phyloP scores from a whole-genome alignment of 768 basidiomycete genomes.

The Mrakia blollopis region DNA sequence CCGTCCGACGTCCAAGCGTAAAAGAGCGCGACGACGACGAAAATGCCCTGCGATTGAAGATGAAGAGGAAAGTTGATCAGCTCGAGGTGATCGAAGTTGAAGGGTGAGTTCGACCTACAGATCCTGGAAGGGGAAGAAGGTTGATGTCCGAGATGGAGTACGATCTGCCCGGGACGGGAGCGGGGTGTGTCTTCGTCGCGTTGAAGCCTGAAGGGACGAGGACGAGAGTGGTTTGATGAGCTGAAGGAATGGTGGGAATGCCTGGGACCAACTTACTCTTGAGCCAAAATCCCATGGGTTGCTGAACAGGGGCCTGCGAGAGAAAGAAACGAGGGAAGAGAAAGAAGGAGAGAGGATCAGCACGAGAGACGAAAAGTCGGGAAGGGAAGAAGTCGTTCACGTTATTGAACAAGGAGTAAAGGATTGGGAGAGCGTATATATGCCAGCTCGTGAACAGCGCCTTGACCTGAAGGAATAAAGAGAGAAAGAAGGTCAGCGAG shows the following conservation, averaged over 20 bases:
- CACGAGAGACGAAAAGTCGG: no score
- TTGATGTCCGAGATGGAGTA: conserved; percentile 21
- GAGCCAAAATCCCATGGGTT: conserved; percentile 20
- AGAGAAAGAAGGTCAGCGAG: neutral
- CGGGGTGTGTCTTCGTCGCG: neutral
- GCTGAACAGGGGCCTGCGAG: neutral
- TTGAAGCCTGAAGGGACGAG: neutral
- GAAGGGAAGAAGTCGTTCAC: no score
- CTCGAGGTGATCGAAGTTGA: no score
- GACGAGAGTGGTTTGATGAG: neutral
- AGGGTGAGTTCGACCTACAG: no score
- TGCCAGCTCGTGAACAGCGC: no score
- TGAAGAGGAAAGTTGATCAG: no score
- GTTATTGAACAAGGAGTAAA: conserved; percentile 4
- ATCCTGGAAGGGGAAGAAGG: neutral
- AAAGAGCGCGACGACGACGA: conserved; percentile 7
- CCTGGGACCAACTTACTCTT: no score
- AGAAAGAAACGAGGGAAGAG: no score
- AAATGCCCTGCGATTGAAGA: neutral
- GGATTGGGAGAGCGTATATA: neutral
- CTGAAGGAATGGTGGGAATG: no score
- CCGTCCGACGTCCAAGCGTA: conserved; percentile 14
- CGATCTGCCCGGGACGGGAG: conserved; percentile 6
- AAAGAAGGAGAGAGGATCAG: no score
- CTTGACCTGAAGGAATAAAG: neutral